Evolutionary conservation across 495 filamentous ascomycete genomes (phyloP).

Genomic region (Tuber melanosporum): DNA sequence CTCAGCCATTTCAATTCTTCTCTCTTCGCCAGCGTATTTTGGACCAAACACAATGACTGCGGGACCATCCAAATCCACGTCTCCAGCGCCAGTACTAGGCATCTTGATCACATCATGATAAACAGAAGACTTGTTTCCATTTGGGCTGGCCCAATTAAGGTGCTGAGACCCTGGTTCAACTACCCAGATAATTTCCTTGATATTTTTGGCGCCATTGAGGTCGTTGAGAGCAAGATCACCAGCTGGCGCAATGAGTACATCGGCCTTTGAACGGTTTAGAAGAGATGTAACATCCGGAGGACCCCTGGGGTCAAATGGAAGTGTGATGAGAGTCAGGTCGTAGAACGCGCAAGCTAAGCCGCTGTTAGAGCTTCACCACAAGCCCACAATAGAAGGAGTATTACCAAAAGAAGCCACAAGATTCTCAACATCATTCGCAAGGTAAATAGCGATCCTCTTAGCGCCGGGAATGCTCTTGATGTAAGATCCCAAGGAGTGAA

Average conservation of each 20-base stretch:
- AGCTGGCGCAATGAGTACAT: slow-evolving; percentile 75
- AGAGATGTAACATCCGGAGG: slow-evolving; percentile 56
- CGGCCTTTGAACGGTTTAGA: slow-evolving; percentile 62
- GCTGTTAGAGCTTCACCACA: slow-evolving; percentile 19
- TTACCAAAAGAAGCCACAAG: slow-evolving; percentile 64
- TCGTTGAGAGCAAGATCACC: slow-evolving; percentile 78
- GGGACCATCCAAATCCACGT: slow-evolving; percentile 33
- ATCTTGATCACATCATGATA: slow-evolving; percentile 35
- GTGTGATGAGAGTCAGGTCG: slow-evolving; percentile 65
- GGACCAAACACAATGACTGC: slow-evolving; percentile 34
- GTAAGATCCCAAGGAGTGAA: slow-evolving; percentile 76
- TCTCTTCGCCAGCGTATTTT: slow-evolving; percentile 18
- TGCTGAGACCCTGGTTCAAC: slow-evolving; percentile 86
- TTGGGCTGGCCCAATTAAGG: slow-evolving; percentile 60
- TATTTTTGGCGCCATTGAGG: slow-evolving; percentile 57
- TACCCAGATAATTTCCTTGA: slow-evolving; percentile 84
- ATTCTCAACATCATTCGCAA: slow-evolving; percentile 89
- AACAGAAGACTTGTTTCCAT: slow-evolving; percentile 28
- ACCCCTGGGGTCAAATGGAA: slow-evolving; percentile 69
- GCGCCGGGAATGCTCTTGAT: slow-evolving; percentile 57
- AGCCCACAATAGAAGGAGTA: slow-evolving; percentile 11
- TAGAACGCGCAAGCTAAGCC: slow-evolving; percentile 71
- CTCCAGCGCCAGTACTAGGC: slow-evolving; percentile 4
- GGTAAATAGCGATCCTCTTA: slow-evolving; percentile 79
- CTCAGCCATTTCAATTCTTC: slow-evolving; percentile 28